Percentiles rank a stretch among this genome's conserved stretches.
Conservation (phyloP, 2,329 filamentous ascomycete genomes). For the Didymella arachidicola region DNA sequence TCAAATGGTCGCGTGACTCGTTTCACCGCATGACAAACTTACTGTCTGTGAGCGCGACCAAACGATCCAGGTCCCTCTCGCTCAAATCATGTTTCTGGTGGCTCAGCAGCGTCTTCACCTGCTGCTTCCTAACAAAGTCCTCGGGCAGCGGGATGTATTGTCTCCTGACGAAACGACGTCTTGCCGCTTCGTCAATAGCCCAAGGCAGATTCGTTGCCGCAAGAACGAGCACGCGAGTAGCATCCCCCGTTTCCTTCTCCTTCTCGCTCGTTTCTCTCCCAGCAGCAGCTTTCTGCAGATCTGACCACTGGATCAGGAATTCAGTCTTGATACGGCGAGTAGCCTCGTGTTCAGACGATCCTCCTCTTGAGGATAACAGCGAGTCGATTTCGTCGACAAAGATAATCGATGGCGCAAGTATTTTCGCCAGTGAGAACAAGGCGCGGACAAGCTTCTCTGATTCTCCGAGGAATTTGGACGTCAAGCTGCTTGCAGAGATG, state of each 20-base stretch:
- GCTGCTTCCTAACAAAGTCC: constrained; percentile 77
- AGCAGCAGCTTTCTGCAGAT: constrained; percentile 88
- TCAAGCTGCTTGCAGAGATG: constrained; percentile 92
- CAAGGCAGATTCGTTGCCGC: constrained; percentile 96
- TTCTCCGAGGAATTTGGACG: constrained; percentile 94
- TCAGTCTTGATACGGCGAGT: constrained; percentile 96
- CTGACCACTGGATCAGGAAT: constrained; percentile 97
- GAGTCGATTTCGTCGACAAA: constrained; percentile 99
- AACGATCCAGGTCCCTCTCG: constrained; percentile 72
- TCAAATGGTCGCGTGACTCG: not conserved
- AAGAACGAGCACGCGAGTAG: constrained; percentile 87
- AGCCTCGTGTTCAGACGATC: constrained; percentile 88
- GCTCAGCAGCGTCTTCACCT: constrained; percentile 79
- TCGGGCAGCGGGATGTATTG: constrained; percentile 97
- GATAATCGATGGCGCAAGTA: constrained; percentile 91
- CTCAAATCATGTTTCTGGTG: constrained; percentile 86
- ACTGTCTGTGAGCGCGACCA: constrained; percentile 89
- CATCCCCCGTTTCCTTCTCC: constrained; percentile 77
- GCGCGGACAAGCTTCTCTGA: constrained; percentile 96
- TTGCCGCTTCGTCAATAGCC: constrained; percentile 96
- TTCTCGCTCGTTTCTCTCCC: constrained; percentile 75
- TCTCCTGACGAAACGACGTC: constrained; percentile 86
- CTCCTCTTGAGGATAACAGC: constrained; percentile 81
- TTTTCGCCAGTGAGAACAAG: constrained; percentile 87
- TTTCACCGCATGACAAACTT: constrained; percentile 24